A percentile compares a stretch with the other conserved stretches of the same genome.
Evolutionary conservation across 495 filamentous ascomycete genomes (phyloP).

Genomic region (Penicillium steckii): DNA sequence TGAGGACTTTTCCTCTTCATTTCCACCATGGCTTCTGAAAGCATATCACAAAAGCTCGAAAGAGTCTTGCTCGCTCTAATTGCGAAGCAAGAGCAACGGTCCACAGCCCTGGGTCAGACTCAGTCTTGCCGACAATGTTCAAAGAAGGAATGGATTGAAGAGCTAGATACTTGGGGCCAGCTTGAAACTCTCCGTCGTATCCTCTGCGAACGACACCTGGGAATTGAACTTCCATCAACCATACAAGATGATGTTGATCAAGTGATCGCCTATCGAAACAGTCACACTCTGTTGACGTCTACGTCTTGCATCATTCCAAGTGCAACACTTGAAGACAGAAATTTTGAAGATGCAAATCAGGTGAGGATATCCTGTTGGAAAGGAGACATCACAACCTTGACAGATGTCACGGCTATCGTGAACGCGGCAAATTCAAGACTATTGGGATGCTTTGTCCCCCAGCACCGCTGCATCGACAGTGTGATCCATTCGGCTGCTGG

Average conservation of each 20-base stretch:
- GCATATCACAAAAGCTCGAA: not conserved
- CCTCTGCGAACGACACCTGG: slow-evolving; percentile 13
- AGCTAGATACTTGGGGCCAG: slow-evolving; percentile 18
- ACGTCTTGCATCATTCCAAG: slow-evolving; percentile 6
- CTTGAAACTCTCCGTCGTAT: slow-evolving; percentile 11
- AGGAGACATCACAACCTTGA: slow-evolving; percentile 25
- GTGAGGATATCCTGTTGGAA: slow-evolving; percentile 17
- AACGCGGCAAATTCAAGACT: slow-evolving; percentile 25
- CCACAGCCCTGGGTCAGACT: not conserved
- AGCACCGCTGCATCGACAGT: slow-evolving; percentile 30
- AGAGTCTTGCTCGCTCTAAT: not conserved
- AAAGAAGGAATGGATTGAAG: slow-evolving; percentile 1
- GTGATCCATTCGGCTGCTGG: slow-evolving; percentile 26
- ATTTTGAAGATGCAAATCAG: not conserved
- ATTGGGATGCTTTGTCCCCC: slow-evolving; percentile 22
- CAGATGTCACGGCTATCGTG: slow-evolving; percentile 24
- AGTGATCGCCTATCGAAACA: slow-evolving; percentile 15
- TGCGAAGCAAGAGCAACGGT: not conserved
- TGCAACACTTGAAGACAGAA: not conserved
- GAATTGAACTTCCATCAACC: not conserved
- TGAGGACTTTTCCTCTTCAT: too few species aligned
- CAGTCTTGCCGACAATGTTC: not conserved
- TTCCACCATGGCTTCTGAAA: not conserved
- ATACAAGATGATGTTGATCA: slow-evolving; percentile 15
- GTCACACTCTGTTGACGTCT: slow-evolving; percentile 14